These are phyloP conservation scores for Calocybe gangraenosa DNA, from an alignment of 768 basidiomycete genomes.

Conservation along the genomic window DNA sequence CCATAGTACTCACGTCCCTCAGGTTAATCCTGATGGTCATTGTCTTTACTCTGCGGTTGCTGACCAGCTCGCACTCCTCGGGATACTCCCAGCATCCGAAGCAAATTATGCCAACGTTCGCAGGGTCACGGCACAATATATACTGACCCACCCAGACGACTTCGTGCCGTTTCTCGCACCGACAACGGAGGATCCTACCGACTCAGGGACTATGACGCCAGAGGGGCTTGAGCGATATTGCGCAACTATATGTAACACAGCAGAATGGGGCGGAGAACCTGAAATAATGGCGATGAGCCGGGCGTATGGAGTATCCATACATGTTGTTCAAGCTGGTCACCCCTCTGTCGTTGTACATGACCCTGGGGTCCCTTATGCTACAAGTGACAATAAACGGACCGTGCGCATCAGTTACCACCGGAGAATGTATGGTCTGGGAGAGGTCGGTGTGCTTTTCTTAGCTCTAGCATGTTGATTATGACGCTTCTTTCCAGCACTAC, in stretches of 20 bases:
- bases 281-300: constrained; percentile 89
- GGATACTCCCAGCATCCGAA: constrained; percentile 52
- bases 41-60: constrained; percentile 94
- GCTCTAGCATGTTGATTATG: constrained; percentile 1
- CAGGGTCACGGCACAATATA: constrained; percentile 72
- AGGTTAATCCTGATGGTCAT: constrained; percentile 95
- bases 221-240: constrained; percentile 74
- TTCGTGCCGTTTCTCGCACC: constrained; percentile 93
- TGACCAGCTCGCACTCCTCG: constrained; percentile 81
- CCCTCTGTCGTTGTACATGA: constrained; percentile 85
- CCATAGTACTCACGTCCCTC: constrained; percentile 1
- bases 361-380: constrained; percentile 36
- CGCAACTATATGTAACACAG: constrained; percentile 69
- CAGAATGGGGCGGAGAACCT: constrained; percentile 97
- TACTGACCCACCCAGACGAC: constrained; percentile 77
- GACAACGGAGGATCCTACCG: constrained; percentile 60
- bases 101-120: constrained; percentile 64
- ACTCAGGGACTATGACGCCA: constrained; percentile 68
- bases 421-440: constrained; percentile 92
- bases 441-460: constrained; percentile 49
- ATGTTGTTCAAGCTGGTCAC: constrained; percentile 81
- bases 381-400: constrained; percentile 30
- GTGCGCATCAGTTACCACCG: constrained; percentile 89
- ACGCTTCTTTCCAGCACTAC: constrained; percentile 59
- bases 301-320: constrained; percentile 79